Evolutionary conservation across 345 rosid genomes (phyloP), one percentile per base, ranked within the genome.

Genomic region (Chamaenerion angustifolium): DNA sequence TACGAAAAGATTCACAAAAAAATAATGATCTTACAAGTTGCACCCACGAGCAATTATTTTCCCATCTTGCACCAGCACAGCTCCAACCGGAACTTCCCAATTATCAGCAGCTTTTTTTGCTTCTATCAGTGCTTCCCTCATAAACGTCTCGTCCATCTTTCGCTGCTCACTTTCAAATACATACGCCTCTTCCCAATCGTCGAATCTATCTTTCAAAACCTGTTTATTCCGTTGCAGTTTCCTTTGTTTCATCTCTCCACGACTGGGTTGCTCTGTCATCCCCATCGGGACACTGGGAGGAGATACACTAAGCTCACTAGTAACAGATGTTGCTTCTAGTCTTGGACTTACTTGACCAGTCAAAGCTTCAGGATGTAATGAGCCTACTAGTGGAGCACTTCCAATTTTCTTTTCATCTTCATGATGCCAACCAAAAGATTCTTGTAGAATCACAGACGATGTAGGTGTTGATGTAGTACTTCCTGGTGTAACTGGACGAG

Each of bases 1-100:
- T 17, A 52, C 41, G 42, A n/a, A 46, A n/a, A n/a, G n/a, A n/a
- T n/a, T n/a, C 18, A 45, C 16, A 27, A 65, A 42, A 42, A 44
- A 59, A 18, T 37, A 15, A 16, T 45, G 47, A 68, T 74, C 95
- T 74, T 70, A 92, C 98, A 92, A 66, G 70, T 87, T 92, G 71
- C 61, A 69, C 42, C 98, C 98, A 43, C 98, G 95, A 46, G 98
- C 88, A 46, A 92, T 74, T 17, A 92, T 80, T 68, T 82, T 82
- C 61, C 96, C 96, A 18, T 76, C 68, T 55, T 84, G 95, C 56
- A 92, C 98, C 57, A 92, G 70, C 46, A 92, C 94, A 42, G 96
- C 96, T 42, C 98, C 98, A 14, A 87, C 93, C 49, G 96, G 98
- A 46, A 92, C 98, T 65, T 92, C 98, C 98, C 98, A 92, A 12